Evolutionary conservation across 768 basidiomycete species (phyloP).

Genomic region (Podaxis rugospora): DNA sequence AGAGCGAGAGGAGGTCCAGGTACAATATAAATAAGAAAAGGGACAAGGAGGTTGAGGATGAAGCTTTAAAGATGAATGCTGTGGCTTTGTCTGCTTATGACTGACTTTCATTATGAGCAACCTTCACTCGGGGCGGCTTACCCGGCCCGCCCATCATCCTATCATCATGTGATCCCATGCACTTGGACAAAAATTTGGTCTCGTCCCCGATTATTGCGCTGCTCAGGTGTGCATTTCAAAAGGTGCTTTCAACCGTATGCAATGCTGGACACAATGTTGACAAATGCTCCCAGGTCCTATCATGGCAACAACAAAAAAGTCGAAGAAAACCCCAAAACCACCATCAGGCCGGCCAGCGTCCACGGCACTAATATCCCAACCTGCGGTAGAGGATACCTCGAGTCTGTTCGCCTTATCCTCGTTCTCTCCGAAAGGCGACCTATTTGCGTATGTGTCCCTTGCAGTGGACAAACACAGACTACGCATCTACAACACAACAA

Average conservation of each 20-base stretch:
- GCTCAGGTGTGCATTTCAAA: neutral
- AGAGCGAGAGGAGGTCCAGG: neutral
- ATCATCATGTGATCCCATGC: neutral
- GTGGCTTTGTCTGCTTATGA: conserved; percentile 3
- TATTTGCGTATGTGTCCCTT: conserved; percentile 60
- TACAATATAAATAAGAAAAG: neutral
- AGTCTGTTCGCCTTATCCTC: conserved; percentile 41
- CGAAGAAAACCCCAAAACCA: conserved; percentile 56
- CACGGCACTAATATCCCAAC: conserved; percentile 53
- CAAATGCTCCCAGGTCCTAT: conserved; percentile 1
- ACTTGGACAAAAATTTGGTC: conserved; percentile 9
- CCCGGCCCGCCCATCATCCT: neutral
- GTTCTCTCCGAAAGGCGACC: conserved; percentile 53
- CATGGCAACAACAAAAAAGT: conserved; percentile 42
- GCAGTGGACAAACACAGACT: conserved; percentile 70
- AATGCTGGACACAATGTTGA: neutral
- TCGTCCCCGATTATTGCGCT: neutral
- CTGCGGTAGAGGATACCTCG: conserved; percentile 44
- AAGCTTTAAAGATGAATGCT: conserved; percentile 2
- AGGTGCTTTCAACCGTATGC: neutral
- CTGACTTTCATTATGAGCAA: neutral
- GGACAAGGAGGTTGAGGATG: conserved; percentile 6
- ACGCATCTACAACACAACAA: conserved; percentile 55
- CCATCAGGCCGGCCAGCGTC: conserved; percentile 47
- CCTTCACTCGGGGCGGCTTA: conserved; percentile 4